Conservation (phyloP, 805 yeast species). For the Peterozyma toletana region DNA sequence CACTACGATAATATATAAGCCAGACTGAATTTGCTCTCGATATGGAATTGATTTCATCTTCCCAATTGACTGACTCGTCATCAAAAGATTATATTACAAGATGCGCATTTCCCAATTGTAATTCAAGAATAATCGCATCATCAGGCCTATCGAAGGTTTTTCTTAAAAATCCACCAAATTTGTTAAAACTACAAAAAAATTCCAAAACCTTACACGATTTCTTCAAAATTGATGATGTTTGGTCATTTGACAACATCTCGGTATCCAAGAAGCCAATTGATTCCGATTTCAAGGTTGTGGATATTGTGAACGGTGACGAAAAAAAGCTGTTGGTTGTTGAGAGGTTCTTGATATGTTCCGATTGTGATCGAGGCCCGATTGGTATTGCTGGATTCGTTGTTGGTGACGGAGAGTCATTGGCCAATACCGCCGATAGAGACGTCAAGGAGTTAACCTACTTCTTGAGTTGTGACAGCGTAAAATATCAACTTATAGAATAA, state of each 20-base stretch:
- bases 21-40: not conserved
- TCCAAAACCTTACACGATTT: slow-evolving; percentile 35
- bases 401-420: slow-evolving; percentile 15
- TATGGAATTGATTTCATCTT: slow-evolving; percentile 3
- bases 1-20: too few species aligned
- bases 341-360: slow-evolving; percentile 60
- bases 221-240: slow-evolving; percentile 46
- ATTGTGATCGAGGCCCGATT: slow-evolving; percentile 72
- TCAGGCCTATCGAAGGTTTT: not conserved
- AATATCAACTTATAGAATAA: slow-evolving; percentile 22
- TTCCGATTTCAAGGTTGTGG: slow-evolving; percentile 1
- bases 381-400: slow-evolving; percentile 50
- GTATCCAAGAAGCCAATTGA: slow-evolving; percentile 42
- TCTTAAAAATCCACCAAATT: slow-evolving; percentile 2
- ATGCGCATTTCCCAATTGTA: slow-evolving; percentile 7
- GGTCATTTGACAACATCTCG: slow-evolving; percentile 79
- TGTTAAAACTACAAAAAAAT: slow-evolving; percentile 20
- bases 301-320: slow-evolving; percentile 11
- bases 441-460: slow-evolving; percentile 33
- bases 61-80: not conserved
- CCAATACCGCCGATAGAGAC: slow-evolving; percentile 18
- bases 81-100: not conserved
- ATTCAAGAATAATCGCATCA: slow-evolving; percentile 3
- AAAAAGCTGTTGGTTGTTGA: slow-evolving; percentile 24
- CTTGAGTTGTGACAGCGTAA: slow-evolving; percentile 37